Conservation (phyloP, 495 filamentous ascomycete genomes). For the Corynascus novoguineensis region DNA sequence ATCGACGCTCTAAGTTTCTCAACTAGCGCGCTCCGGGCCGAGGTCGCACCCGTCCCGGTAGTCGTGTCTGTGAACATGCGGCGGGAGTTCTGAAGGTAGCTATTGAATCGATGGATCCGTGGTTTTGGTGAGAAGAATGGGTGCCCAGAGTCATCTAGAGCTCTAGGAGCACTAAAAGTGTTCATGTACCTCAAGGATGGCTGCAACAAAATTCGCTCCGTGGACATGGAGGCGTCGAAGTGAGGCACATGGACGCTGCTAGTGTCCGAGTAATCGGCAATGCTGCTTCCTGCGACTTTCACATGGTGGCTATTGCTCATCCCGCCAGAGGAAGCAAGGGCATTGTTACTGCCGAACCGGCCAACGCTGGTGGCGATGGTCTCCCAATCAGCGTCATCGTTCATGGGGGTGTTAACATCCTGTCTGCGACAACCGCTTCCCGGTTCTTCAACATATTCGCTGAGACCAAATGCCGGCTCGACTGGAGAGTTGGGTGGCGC, state of each 20-base stretch:
- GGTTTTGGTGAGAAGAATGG: conserved; percentile 26
- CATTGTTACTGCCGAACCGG: conserved; percentile 27
- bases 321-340: conserved; percentile 11
- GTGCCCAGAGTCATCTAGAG: conserved; percentile 23
- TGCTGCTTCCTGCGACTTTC: conserved; percentile 35
- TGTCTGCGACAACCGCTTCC: background rate
- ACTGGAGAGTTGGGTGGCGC: conserved; percentile 2
- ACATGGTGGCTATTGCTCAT: conserved; percentile 7
- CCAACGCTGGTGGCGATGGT: conserved; percentile 24
- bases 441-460: background rate
- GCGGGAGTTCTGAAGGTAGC: conserved; percentile 26
- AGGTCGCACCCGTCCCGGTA: conserved; percentile 9
- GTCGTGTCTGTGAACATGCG: conserved; percentile 18
- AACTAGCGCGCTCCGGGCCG: conserved; percentile 16
- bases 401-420: conserved; percentile 15
- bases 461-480: background rate
- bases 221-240: conserved; percentile 18
- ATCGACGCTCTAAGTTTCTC: conserved; percentile 27
- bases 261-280: conserved; percentile 35
- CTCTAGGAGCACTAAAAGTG: conserved; percentile 15
- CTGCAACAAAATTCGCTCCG: conserved; percentile 27
- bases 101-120: conserved; percentile 23
- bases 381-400: conserved; percentile 28
- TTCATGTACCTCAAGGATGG: conserved; percentile 2
- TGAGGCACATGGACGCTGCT: conserved; percentile 6